These are phyloP conservation scores for Pezicula carpinea DNA, from an alignment of 2,329 filamentous ascomycete species.

Conservation along the genomic window DNA sequence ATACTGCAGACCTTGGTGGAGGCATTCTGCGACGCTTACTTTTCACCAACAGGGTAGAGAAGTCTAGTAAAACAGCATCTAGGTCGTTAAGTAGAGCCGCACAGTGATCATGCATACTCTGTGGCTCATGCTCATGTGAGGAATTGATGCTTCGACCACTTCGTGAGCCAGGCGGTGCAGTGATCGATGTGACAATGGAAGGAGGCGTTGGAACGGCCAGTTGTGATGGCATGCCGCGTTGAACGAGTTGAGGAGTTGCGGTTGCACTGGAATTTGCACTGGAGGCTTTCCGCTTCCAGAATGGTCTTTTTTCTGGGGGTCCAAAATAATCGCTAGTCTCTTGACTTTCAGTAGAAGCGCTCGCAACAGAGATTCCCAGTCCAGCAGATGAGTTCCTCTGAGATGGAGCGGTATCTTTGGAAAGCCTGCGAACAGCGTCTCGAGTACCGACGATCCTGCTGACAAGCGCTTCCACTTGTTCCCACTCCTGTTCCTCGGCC, in stretches of 20 bases:
- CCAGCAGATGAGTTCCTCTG: constrained; percentile 20
- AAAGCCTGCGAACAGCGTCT: constrained; percentile 81
- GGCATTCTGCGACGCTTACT: constrained; percentile 72
- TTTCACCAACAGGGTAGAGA: constrained; percentile 69
- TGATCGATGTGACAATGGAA: constrained; percentile 16
- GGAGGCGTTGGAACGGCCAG: constrained; percentile 21
- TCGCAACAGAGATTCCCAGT: constrained; percentile 30
- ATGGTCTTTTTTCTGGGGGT: constrained; percentile 60
- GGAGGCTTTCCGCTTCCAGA: constrained; percentile 89
- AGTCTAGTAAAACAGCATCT: constrained; percentile 78
- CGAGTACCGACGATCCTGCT: constrained; percentile 82
- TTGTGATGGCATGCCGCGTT: constrained; percentile 22
- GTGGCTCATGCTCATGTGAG: constrained; percentile 50
- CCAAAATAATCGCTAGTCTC: constrained; percentile 55
- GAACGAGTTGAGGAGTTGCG: constrained; percentile 19
- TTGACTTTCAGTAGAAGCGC: constrained; percentile 22
- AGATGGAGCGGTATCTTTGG: constrained; percentile 70
- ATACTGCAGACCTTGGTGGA: constrained; percentile 43
- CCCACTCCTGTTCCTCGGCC: constrained; percentile 79
- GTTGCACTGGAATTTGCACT: constrained; percentile 42
- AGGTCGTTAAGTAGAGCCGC: constrained; percentile 79
- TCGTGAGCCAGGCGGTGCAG: constrained; percentile 14
- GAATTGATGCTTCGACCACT: constrained; percentile 12
- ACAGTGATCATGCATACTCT: constrained; percentile 77
- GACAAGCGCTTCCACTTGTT: constrained; percentile 77